Percentiles rank a stretch among this genome's conserved stretches.
Conservation (phyloP, 2,329 filamentous ascomycete species). For the Huntiella omanensis region DNA sequence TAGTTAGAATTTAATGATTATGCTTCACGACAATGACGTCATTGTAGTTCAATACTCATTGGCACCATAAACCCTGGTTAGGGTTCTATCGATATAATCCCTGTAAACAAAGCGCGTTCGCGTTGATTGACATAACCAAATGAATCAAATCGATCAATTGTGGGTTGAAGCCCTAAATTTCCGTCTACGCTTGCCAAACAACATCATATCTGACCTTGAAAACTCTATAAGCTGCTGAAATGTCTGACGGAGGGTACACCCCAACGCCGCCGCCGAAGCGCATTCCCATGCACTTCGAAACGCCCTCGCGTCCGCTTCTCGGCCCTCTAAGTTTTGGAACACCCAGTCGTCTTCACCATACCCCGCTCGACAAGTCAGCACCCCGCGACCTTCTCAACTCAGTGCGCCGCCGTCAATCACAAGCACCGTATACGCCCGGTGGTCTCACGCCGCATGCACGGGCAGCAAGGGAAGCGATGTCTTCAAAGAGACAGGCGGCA, state of each 20-base stretch:
- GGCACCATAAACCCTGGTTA: neutral
- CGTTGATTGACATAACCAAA: conserved; percentile 1
- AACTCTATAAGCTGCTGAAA: neutral
- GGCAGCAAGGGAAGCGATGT: conserved; percentile 38
- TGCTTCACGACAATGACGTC: too few species aligned
- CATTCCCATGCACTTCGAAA: conserved; percentile 7
- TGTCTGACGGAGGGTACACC: conserved; percentile 6
- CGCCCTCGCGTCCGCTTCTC: conserved; percentile 11
- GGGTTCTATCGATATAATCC: conserved; percentile 7
- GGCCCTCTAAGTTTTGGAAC: conserved; percentile 5
- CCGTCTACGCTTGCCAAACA: neutral
- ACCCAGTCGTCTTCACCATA: conserved; percentile 21
- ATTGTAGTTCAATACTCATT: neutral
- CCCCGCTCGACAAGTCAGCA: conserved; percentile 22
- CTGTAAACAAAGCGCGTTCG: conserved; percentile 1
- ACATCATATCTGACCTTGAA: too few species aligned
- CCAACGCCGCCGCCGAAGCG: conserved; percentile 9
- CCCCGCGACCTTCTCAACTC: conserved; percentile 22
- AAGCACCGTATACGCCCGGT: conserved; percentile 15
- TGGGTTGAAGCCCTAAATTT: neutral
- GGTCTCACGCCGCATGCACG: conserved; percentile 40
- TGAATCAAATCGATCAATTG: neutral
- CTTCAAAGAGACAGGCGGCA: conserved; percentile 38
- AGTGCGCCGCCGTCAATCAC: conserved; percentile 23
- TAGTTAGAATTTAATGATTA: neutral